Evolutionary conservation across 495 filamentous ascomycete genomes (phyloP), one percentile per base, ranked within the genome.

Genomic region (Aspergillus avenaceus): DNA sequence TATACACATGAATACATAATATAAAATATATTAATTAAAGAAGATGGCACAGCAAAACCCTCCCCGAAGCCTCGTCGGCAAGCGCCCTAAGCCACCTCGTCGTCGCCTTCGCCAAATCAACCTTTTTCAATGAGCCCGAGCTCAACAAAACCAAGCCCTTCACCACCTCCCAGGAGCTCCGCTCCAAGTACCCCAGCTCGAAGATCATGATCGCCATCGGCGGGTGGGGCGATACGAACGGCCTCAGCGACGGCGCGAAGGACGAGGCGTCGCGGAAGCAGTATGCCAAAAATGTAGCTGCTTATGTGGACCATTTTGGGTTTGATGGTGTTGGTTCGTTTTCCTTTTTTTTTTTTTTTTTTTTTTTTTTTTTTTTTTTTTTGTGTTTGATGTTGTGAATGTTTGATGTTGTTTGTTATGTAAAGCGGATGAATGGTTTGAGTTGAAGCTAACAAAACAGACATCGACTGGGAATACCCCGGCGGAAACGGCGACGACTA

Each of bases 401-500:
- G n/a, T n/a, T n/a, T n/a, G n/a, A n/a, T n/a, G n/a, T n/a, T n/a
- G n/a, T n/a, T n/a, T n/a, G n/a, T n/a, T n/a, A n/a, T n/a, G n/a
- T n/a, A n/a, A n/a, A n/a, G n/a, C n/a, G n/a, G n/a, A n/a, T n/a
- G n/a, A n/a, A n/a, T n/a, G n/a, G n/a, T n/a, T n/a, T n/a, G n/a
- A n/a, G n/a, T n/a, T n/a, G 9, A n/a, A 13, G 24, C 16, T 48
- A 37, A 47, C 26, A 6, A 36, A 13, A 66, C 81, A 63, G 87
- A 91, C 50, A 81, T 90, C 47, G 86, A 91, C 59, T 91, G 87
- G 86, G 86, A 91, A 55, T 91, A 89, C 60, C 86, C 87, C 1
- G 86, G 85, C 25, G 87, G 87, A 36, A 89, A 91, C 60, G 86
- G 86, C 19, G 77, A 85, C 42, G 84, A 89, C 63, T 91, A 89